These are phyloP conservation scores for Penicillium sp. DNA, from an alignment of 2,329 filamentous ascomycete species.

Conservation along the genomic window DNA sequence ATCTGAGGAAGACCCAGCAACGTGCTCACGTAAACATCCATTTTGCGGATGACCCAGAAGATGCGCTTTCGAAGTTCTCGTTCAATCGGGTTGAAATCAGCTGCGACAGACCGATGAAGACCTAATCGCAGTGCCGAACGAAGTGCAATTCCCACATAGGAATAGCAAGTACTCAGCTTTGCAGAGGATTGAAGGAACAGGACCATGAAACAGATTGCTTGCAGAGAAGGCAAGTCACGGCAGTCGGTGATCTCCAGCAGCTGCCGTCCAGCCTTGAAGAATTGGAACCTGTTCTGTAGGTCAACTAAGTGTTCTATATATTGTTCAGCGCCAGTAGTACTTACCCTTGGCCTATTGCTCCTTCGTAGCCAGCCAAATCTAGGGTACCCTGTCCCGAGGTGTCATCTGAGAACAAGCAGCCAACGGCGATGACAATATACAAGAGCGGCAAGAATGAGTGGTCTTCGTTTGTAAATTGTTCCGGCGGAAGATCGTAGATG, in stretches of 20 bases:
- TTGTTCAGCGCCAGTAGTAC: constrained; percentile 10
- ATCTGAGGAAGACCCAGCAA: constrained; percentile 51
- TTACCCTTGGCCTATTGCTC: constrained; percentile 57
- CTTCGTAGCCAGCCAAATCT: constrained; percentile 48
- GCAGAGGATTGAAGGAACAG: constrained; percentile 77
- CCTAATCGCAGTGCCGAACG: constrained; percentile 75
- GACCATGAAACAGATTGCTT: constrained; percentile 76
- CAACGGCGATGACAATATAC: constrained; percentile 68
- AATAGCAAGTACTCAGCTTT: constrained; percentile 75
- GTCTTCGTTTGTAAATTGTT: constrained; percentile 64
- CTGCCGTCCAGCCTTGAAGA: constrained; percentile 66
- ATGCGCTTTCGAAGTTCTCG: constrained; percentile 70
- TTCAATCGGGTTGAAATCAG: constrained; percentile 68
- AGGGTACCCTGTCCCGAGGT: constrained; percentile 46
- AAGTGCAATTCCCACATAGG: constrained; percentile 74
- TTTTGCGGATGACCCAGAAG: constrained; percentile 52
- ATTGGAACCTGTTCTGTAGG: constrained; percentile 60
- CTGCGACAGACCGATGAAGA: constrained; percentile 69
- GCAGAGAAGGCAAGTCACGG: constrained; percentile 70
- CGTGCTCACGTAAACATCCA: constrained; percentile 53
- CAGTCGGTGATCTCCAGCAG: constrained; percentile 64
- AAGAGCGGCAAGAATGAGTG: constrained; percentile 68
- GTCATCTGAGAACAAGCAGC: constrained; percentile 68
- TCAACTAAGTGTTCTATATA: background rate
- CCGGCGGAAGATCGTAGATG: constrained; percentile 69